Base-by-base conservation (phyloP, 306 rosid genomes). In the Vigna angularis region DNA sequence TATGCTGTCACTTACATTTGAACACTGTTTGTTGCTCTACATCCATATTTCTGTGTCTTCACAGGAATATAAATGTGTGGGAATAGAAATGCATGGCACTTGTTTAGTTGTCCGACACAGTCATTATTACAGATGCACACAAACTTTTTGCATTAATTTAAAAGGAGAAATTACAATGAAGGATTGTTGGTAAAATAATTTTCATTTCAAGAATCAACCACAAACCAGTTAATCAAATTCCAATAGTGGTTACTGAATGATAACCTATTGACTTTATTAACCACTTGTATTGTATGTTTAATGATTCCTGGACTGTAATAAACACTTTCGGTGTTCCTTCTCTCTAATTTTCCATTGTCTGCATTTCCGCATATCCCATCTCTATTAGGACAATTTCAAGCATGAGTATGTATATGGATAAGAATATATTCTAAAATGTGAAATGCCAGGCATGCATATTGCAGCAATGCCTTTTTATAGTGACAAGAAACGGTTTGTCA, bases 161-260 rank as follows among this genome's bases (percentile, higher is more conserved):
- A 22, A 72, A 66, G 48, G 44, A 50, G 65, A 55, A 14, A 15
- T 72, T 55, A 15, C 32, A 20, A 44, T 17, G 7, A 26, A 40
- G 58, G 52, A 42, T 58, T 58, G 49, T 58, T 58, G 64, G 18
- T 79, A 59, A 20, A 70, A 55, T 70, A 61, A 56, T 61, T 28
- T 58, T 11, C 40, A 58, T 5, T 58, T 5, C 13, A 13, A 4
- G 7, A 58, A 13, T 48, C 34, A 48, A 16, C 71, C 47, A 16
- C 42, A 9, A 48, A 47, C 28, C 20, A 15, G 51, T 48, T 62
- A 34, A 7, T 58, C 13, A 10, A 48, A 56, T 79, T 79, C 53
- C 36, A 61, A 32, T 66, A 30, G 70, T 47, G 76, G 62, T 69
- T 69, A 28, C 72, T 45, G 75, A 47, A 50, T 70, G 55, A 79